Conservation (phyloP, 78 protist species). For the Acrasis kona region DNA sequence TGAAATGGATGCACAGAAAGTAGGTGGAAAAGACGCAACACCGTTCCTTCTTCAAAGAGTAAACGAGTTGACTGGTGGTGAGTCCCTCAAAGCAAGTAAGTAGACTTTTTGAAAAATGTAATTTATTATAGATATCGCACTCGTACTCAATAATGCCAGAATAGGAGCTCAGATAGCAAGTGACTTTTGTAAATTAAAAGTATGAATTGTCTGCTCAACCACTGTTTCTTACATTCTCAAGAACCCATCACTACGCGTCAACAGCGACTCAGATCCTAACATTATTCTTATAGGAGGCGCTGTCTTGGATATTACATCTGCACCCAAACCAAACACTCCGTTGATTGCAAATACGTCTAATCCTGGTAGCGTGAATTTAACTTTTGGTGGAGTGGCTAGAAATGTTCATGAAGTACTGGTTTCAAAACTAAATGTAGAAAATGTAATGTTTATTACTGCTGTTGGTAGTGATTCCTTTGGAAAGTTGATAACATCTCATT, state of each 20-base stretch:
- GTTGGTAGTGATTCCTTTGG: not conserved
- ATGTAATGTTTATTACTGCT: not conserved
- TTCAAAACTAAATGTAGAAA: not conserved
- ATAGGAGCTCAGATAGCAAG: conserved; percentile 69
- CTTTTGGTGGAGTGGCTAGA: conserved; percentile 10
- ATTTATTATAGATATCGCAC: conserved; percentile 37
- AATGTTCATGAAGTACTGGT: conserved; percentile 5
- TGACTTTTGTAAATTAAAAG: too few species aligned
- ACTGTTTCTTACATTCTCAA: too few species aligned
- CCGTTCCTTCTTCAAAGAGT: conserved; percentile 77
- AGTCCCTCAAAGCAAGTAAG: conserved; percentile 49
- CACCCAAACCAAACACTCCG: not conserved
- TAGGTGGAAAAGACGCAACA: conserved; percentile 73
- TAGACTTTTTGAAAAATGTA: conserved; percentile 1
- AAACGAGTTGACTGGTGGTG: conserved; percentile 59
- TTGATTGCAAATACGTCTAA: conserved; percentile 2
- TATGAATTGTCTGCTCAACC: too few species aligned
- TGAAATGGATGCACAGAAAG: conserved; percentile 3
- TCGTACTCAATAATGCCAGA: conserved; percentile 75
- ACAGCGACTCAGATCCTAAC: too few species aligned
- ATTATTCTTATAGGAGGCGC: conserved; percentile 4
- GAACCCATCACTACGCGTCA: too few species aligned
- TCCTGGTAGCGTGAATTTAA: not conserved
- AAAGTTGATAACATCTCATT: not conserved
- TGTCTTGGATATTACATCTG: not conserved